phyloP scores from a whole-genome alignment of 1,139 yeast species.

The Pichia sp. region DNA sequence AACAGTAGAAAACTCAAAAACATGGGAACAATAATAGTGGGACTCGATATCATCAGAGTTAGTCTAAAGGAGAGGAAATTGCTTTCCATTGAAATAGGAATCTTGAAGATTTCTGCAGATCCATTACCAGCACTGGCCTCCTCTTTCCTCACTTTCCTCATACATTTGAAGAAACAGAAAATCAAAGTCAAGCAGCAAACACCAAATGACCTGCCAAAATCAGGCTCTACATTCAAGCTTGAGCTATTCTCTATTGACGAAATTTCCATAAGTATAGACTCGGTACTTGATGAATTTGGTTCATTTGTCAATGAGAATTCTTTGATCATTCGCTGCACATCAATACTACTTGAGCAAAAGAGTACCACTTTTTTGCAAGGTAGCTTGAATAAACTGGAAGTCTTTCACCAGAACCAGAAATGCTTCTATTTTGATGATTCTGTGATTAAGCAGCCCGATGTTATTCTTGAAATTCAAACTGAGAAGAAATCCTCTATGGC shows the following conservation, averaged over 20 bases:
- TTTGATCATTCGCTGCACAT: conserved; percentile 28
- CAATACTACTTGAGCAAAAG: conserved; percentile 37
- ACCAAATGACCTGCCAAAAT: not conserved
- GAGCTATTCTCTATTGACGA: conserved; percentile 31
- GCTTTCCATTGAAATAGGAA: conserved; percentile 34
- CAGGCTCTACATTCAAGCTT: conserved; percentile 21
- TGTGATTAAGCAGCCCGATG: conserved; percentile 35
- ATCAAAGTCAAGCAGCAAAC: not conserved
- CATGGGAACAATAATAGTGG: conserved; percentile 1
- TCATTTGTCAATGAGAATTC: conserved; percentile 30
- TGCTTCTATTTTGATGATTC: conserved; percentile 22
- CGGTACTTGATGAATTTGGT: conserved; percentile 38
- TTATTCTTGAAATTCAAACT: conserved; percentile 43
- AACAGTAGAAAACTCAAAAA: conserved; percentile 9
- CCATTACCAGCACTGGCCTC: conserved; percentile 28
- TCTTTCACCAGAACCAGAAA: conserved; percentile 23
- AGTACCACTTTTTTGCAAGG: conserved; percentile 40
- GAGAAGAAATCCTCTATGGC: conserved; percentile 30
- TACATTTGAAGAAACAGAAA: conserved; percentile 13
- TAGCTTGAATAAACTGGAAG: conserved; percentile 32
- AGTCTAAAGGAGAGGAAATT: conserved; percentile 1
- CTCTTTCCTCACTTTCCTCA: conserved; percentile 16
- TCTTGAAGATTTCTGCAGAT: conserved; percentile 36
- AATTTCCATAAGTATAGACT: conserved; percentile 36
- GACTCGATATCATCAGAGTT: conserved; percentile 2